Evolutionary conservation across 805 yeast genomes (phyloP), one percentile per base, ranked within the genome.

Genomic region (Metschnikowia borealis): DNA sequence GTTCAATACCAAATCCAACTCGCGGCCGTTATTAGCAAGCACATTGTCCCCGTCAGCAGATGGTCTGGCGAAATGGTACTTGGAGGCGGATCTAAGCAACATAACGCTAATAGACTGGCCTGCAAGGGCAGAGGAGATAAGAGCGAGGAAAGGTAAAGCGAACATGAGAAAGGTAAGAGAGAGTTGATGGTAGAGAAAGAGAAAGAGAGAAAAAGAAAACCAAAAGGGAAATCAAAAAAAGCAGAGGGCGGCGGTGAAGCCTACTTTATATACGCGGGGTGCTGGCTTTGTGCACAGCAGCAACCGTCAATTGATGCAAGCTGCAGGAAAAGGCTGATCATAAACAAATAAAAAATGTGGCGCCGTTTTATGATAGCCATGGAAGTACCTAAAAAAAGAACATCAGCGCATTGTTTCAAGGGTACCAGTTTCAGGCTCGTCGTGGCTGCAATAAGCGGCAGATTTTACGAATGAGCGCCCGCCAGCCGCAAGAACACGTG

Each of bases 31-130:
- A 11, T 45, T 49, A 21, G 51, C 54, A 8, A 39, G n/a, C 10
- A 45, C 47, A 11, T 49, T 23, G 26, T 44, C 53, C 21, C 48
- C 47, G n/a, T 37, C 38, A 14, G 45, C 23, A 15, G 21, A 8
- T 38, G 21, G 54, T 56, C 61, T 40, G 11, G 1, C 1, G 11
- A 26, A 26, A 26, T 64, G 68, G 54, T 53, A 60, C 5, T 23
- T 38, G 3, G 65, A 51, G 23, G 65, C 67, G 11, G 67, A 62
- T 39, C 56, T 56, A 35, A 63, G 60, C 34, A 58, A 49, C 23
- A 60, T 36, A 21, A 60, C 53, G 14, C 52, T 44, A 40, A 64
- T 54, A 18, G 54, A 45, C 39, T 51, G 51, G 11, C 61, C 62
- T 31, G 67, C 63, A n/a, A 57, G 32, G 39, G 63, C 66, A 29